Evolutionary conservation across 2,329 filamentous ascomycete genomes (phyloP).

Genomic region (Drechslerella dactyloides): DNA sequence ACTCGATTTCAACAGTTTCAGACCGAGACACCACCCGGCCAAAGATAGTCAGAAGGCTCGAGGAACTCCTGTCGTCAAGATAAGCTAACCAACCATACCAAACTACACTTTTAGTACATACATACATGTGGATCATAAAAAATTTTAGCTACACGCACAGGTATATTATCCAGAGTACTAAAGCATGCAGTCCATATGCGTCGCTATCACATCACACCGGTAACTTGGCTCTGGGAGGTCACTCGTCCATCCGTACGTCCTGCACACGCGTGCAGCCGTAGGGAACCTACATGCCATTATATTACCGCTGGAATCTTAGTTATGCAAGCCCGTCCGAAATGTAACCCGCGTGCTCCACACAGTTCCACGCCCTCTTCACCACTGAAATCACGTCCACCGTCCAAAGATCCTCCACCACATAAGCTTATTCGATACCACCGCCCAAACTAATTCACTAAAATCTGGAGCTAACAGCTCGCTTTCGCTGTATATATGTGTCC

Average conservation of each 20-base stretch:
- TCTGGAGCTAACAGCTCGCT: too few species aligned
- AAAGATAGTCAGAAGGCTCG: constrained; percentile 24
- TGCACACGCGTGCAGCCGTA: not conserved
- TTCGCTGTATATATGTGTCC: too few species aligned
- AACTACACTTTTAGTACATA: too few species aligned
- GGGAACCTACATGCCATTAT: not conserved
- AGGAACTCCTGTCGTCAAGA: not conserved
- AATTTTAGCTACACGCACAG: too few species aligned
- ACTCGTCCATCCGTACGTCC: too few species aligned
- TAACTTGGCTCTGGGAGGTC: too few species aligned
- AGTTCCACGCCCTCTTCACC: constrained; percentile 16
- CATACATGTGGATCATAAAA: too few species aligned
- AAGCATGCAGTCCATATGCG: too few species aligned
- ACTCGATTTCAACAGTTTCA: constrained; percentile 33
- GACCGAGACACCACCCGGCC: constrained; percentile 20
- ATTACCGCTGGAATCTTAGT: not conserved
- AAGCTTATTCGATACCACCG: not conserved
- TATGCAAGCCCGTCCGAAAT: not conserved
- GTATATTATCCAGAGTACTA: too few species aligned
- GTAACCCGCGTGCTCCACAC: constrained; percentile 7
- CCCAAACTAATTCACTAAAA: not conserved
- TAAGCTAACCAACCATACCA: too few species aligned
- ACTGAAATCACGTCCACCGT: not conserved
- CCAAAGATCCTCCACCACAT: too few species aligned
- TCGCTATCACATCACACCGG: too few species aligned